Base-by-base conservation (phyloP, 2,329 filamentous ascomycete genomes). In the Cladophialophora bantiana region DNA sequence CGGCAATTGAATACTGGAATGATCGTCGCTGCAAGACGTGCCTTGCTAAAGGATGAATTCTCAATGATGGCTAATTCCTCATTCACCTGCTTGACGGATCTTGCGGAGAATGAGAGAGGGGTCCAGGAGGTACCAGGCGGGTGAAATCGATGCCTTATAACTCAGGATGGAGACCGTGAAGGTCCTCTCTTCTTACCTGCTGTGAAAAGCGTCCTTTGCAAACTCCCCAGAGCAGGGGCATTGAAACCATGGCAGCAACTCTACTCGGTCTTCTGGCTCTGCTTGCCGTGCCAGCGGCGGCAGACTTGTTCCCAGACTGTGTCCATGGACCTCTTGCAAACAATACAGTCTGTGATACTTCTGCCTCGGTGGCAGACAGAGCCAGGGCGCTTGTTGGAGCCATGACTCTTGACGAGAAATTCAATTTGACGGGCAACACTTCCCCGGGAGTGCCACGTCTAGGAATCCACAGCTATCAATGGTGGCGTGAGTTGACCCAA, bases 391-490 rank as follows among this genome's bases (percentile, higher is more conserved):
- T 88, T 1, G 80, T 87, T 38, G 79, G 80, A 1, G 78, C 81
- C 26, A 82, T 88, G 71, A 84, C 78, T 3, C 76, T 83, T 10
- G 81, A 81, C 48, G 85, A 88, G 73, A 85, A 87, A 69, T 81
- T 88, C 26, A 86, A 86, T 64, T 80, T 82, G 68, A 85, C 83
- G 0, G 81, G 80, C 13, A 83, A 79, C 63, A 79, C 77, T 6
- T 78, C 79, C 4, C 81, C 82, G 0, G 87, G 86, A 0, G 83
- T 85, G 6, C 78, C 84, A 0, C 79, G 86, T 34, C 79, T 90
- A 0, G 86, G 86, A 4, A 77, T 89, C 0, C 83, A 84, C 0
- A 74, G 82, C 0, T 90, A 90, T 70, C 79, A 85, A 26, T 70
- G 69, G 69, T 71, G 69, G 69, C 64, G 66, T 63, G 54, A 38